Base-by-base conservation (phyloP, 495 filamentous ascomycete genomes). In the Rusavskia elegans region DNA sequence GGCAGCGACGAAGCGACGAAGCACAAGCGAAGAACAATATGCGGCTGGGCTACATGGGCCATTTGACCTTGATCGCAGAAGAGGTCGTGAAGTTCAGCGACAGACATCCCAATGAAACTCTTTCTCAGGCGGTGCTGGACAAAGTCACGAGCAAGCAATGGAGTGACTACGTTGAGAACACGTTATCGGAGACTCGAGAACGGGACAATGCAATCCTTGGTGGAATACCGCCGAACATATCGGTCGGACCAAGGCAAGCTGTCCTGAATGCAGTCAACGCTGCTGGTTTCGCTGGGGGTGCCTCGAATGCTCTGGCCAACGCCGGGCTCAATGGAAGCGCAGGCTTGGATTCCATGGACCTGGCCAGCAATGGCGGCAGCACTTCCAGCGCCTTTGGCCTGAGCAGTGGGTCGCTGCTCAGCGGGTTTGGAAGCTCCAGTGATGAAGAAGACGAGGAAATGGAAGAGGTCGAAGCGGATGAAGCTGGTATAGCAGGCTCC, bases 41-140 rank as follows among this genome's bases (percentile, higher is more conserved):
- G 62, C 83, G 92, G 23, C 81, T 97, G 61, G 92, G 92, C 16
- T 99, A 95, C 67, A 99, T 99, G 92, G 92, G 92, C 1, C 92
- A 99, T 64, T 71, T 99, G 39, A 99, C 92, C 0, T 77, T 99
- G 14, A 95, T 99, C 52, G 93, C 92, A 14, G 92, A 99, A 64
- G 92, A 99, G 63, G 93, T 99, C 17, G 92, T 96, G 56, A 97
- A 97, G 66, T 99, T 97, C 64, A 90, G 87, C 37, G 90, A 97
- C 65, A 81, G 93, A 20, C 87, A 95, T 65, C 83, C 89, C 19
- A 83, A 88, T 3, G 90, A 96, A 64, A 65, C 90, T 44, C 75
- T 97, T 5, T 88, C 85, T 19, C 83, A 84, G 48, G 73, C 75
- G 11, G 90, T 99, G 5, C 69, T 95, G 60, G 85, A 96, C 51